A percentile compares a stretch with the other conserved stretches of the same genome.
Evolutionary conservation across 164 flowering plant genomes (phyloP).

Genomic region (Brasenia schreberi): DNA sequence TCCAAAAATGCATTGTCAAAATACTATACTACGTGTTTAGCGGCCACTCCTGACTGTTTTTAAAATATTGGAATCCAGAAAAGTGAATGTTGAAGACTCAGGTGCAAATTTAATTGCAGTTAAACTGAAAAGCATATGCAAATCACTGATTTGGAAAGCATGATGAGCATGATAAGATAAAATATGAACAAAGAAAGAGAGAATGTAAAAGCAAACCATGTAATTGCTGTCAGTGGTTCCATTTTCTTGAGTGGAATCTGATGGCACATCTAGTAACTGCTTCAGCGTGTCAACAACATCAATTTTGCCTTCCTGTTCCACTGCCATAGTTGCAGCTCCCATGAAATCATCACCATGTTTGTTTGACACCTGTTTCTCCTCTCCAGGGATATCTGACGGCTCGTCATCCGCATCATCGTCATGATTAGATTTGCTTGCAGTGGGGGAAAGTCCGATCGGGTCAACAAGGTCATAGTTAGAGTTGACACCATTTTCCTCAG

Average conservation of each 20-base stretch:
- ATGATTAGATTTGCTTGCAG: constrained; percentile 18
- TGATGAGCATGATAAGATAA: background rate
- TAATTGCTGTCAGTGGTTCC: background rate
- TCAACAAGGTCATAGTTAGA: constrained; percentile 31
- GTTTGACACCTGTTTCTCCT: background rate
- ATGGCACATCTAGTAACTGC: constrained; percentile 9
- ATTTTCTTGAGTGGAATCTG: background rate
- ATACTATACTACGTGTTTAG: background rate
- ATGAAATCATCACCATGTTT: background rate
- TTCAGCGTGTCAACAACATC: constrained; percentile 10
- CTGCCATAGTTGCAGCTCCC: background rate
- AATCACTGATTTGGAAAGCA: background rate
- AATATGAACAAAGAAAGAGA: background rate
- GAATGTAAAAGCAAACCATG: background rate
- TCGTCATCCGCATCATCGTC: constrained; percentile 7
- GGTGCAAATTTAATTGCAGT: background rate
- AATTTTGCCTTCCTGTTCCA: background rate
- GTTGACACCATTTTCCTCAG: background rate
- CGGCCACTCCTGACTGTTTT: background rate
- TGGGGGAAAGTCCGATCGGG: constrained; percentile 26
- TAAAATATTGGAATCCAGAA: background rate
- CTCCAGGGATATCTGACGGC: background rate
- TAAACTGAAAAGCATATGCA: background rate
- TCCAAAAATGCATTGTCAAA: background rate
- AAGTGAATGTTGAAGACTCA: too few species aligned